A percentile compares a stretch with the other conserved stretches of the same genome.
These are phyloP conservation scores for Schizothecium vesticola DNA, from an alignment of 495 filamentous ascomycete genomes.

Conservation along the genomic window DNA sequence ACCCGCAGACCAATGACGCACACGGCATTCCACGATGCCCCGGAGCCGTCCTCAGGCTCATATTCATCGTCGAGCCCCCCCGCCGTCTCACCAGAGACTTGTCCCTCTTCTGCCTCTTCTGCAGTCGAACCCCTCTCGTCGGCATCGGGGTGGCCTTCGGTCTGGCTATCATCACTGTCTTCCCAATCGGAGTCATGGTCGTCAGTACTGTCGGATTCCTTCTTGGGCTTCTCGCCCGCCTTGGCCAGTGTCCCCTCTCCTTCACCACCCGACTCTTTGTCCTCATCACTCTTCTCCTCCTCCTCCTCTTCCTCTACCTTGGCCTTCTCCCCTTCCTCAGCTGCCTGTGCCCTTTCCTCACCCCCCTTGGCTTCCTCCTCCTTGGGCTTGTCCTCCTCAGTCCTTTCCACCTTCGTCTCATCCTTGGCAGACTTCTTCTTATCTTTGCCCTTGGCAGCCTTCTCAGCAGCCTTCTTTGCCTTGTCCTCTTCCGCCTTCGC, in stretches of 20 bases:
- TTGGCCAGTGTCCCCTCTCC: neutral
- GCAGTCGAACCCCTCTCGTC: neutral
- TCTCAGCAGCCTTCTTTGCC: neutral
- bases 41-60: slow-evolving; percentile 4
- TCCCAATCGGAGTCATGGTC: neutral
- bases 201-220: neutral
- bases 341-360: neutral
- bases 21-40: slow-evolving; percentile 47
- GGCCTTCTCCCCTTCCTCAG: neutral
- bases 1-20: slow-evolving; percentile 48
- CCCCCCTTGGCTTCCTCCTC: neutral
- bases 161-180: neutral
- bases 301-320: neutral
- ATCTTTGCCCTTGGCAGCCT: neutral
- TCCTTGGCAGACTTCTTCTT: neutral
- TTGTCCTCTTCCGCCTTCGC: neutral
- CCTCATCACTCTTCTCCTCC: neutral
- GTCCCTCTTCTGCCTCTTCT: neutral
- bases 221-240: neutral
- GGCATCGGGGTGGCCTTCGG: neutral
- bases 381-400: neutral
- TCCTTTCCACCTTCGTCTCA: neutral
- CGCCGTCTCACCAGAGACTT: neutral
- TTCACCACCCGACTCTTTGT: neutral
- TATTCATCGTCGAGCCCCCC: neutral